Evolutionary conservation across 108 stramenopile species (phyloP).

Genomic region (Skeletonema potamos): DNA sequence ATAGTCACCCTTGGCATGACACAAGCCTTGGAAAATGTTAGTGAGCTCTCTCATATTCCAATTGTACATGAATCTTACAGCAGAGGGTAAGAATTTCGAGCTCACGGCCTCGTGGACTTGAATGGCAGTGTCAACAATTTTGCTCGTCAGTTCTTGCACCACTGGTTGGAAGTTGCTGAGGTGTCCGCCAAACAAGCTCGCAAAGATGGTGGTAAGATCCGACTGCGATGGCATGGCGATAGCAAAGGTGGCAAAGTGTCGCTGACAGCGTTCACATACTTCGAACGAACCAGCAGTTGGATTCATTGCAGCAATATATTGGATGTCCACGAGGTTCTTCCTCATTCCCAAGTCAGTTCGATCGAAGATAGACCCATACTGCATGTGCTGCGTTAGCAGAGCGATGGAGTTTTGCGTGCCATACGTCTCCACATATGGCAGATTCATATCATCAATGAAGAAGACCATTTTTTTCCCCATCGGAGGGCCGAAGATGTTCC

Average conservation of each 20-base stretch:
- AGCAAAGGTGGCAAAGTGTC: constrained; percentile 86
- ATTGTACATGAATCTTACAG: constrained; percentile 89
- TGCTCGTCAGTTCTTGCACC: constrained; percentile 54
- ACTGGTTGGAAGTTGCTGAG: constrained; percentile 59
- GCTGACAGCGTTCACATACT: constrained; percentile 87
- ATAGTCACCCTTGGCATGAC: constrained; percentile 59
- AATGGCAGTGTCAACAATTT: constrained; percentile 79
- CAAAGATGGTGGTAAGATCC: constrained; percentile 82
- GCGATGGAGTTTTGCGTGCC: constrained; percentile 92
- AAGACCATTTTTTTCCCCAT: constrained; percentile 78
- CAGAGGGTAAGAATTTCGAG: constrained; percentile 83
- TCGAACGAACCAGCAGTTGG: constrained; percentile 87
- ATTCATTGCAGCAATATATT: constrained; percentile 90
- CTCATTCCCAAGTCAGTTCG: constrained; percentile 80
- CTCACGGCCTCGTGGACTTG: constrained; percentile 70
- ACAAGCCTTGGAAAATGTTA: constrained; percentile 88
- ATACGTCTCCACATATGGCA: constrained; percentile 92
- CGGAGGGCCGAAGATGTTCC: constrained; percentile 81
- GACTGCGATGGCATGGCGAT: constrained; percentile 72
- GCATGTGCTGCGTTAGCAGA: constrained; percentile 85
- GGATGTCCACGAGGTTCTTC: constrained; percentile 87
- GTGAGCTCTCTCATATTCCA: constrained; percentile 93
- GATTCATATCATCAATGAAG: constrained; percentile 91
- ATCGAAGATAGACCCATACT: constrained; percentile 87
- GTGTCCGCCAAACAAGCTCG: constrained; percentile 79